Conservation (phyloP, 306 rosid species). For the Corylus heterophylla region DNA sequence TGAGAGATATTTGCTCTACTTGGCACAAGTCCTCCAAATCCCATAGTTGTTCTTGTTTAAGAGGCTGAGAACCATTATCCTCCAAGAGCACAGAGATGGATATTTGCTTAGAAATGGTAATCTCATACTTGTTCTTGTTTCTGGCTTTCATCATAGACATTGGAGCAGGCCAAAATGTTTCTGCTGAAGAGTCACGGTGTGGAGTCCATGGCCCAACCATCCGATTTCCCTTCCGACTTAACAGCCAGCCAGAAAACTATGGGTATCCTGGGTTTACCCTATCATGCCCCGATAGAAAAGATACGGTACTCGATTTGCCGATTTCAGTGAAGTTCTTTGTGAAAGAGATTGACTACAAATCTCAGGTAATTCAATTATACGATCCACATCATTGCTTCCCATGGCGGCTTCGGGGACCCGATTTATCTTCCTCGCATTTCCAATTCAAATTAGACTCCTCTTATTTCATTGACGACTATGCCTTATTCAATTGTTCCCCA, state of each 20-base stretch:
- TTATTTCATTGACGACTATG: no score
- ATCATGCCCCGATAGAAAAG: neutral
- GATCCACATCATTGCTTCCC: neutral
- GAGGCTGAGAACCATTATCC: no score
- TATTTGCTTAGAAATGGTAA: neutral
- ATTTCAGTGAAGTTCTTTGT: neutral
- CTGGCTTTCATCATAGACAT: neutral
- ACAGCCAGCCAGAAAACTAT: neutral
- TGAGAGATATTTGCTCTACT: no score
- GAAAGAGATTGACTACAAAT: neutral
- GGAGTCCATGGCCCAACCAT: conserved; percentile 5
- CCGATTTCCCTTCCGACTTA: conserved; percentile 34
- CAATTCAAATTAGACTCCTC: neutral
- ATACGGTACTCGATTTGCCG: neutral
- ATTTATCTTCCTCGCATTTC: neutral
- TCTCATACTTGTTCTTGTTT: conserved; percentile 1
- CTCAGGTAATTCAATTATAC: neutral
- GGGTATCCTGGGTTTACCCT: conserved; percentile 10
- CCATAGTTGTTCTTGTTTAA: no score
- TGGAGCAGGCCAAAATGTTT: conserved; percentile 10
- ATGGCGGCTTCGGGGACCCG: neutral
- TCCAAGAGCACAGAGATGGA: neutral
- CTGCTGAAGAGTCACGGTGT: conserved; percentile 12
- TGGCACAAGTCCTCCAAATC: no score
- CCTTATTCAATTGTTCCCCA: no score